These are phyloP conservation scores for Paspalum vaginatum DNA, from an alignment of 176 grass and related monocot species.

Conservation along the genomic window DNA sequence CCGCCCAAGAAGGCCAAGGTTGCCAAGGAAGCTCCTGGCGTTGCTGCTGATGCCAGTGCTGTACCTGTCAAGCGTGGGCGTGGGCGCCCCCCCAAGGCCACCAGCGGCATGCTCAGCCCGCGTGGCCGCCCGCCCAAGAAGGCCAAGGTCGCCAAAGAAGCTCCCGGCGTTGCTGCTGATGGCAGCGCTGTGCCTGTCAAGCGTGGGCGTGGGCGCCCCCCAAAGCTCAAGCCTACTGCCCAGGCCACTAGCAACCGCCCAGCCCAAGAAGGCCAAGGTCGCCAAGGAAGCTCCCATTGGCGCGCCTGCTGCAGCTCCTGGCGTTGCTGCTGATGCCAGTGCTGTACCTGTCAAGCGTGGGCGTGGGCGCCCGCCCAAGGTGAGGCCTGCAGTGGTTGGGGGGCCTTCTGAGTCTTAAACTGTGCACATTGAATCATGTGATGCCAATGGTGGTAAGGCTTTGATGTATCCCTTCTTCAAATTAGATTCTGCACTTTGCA, in stretches of 20 bases:
- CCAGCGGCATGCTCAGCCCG: constrained; percentile 49
- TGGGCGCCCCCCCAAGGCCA: constrained; percentile 66
- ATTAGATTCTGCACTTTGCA: background rate
- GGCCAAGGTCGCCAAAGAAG: constrained; percentile 26
- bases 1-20: no score
- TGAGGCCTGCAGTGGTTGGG: constrained; percentile 16
- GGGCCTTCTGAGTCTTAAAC: background rate
- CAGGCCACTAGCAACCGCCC: constrained; percentile 48
- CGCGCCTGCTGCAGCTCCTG: background rate
- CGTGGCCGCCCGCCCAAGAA: constrained; percentile 68
- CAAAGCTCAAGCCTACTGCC: constrained; percentile 47
- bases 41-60: background rate
- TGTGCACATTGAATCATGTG: background rate
- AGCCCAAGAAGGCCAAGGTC: constrained; percentile 57
- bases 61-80: constrained; percentile 51
- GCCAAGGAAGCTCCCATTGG: background rate
- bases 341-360: constrained; percentile 58
- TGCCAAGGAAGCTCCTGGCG: background rate
- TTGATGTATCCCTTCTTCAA: constrained; percentile 12
- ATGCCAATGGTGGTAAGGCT: constrained; percentile 16
- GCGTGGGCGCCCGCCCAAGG: constrained; percentile 75
- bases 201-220: constrained; percentile 73
- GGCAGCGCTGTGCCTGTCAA: constrained; percentile 36
- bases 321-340: background rate
- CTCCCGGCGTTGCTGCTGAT: background rate